Evolutionary conservation across 257 asterid genomes (phyloP), one percentile per base, ranked within the genome.

Genomic region (Ocimum tenuiflorum): DNA sequence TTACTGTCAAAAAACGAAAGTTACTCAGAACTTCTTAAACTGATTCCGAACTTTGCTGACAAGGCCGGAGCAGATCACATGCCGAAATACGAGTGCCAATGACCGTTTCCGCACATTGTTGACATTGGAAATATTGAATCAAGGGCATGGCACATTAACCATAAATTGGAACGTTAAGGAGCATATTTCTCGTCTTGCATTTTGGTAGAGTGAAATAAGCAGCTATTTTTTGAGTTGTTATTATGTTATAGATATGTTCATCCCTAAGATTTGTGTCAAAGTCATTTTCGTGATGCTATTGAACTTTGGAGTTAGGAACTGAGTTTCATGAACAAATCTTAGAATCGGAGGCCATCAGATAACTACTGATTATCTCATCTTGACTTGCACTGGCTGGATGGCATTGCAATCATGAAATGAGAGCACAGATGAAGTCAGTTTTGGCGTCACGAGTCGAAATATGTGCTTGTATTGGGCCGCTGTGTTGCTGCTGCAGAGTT

Each of bases 1-100:
- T 72, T 90, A 57, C 76, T 90, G 51, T 77, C 94, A 2, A 89
- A 87, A 75, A 84, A 80, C 75, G 73, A 77, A 51, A 84, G 76
- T 45, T 57, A 77, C 56, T 64, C 71, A 0, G 56, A 85, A 33
- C 82, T 42, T 76, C 75, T 87, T 20, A 61, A 79, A 58, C 61
- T 80, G 74, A 83, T 87, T 49, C 95, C 96, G 3, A 71, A 64
- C 23, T 87, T 89, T 78, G 72, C 94, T 18, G 65, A 50, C 22
- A 55, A 61, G 61, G 63, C 65, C 57, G 8, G 54, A 51, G 54
- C n/a, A n/a, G 47, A 17, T 48, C 49, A 13, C 36, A 8, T 31
- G 63, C 24, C 27, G 70, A 33, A 54, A 50, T 18, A 22, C 39
- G 31, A 12, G 55, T 36, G 18, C 59, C 5, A 54, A 38, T 18